Evolutionary conservation across 208 protist genomes (phyloP).

Genomic region (Leishmania amazonensis): DNA sequence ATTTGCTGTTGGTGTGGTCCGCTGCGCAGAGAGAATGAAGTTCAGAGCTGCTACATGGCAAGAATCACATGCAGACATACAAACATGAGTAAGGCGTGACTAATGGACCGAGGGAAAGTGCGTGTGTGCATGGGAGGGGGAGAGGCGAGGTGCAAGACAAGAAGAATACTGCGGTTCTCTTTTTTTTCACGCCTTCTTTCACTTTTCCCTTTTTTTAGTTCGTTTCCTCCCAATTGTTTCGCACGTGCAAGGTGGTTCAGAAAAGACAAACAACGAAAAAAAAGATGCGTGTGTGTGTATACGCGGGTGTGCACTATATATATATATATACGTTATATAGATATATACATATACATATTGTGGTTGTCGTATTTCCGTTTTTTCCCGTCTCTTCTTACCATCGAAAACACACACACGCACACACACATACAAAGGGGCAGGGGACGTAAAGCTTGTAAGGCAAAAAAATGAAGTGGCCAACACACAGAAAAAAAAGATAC

Average conservation of each 20-base stretch:
- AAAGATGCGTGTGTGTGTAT: too few species aligned
- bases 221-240: too few species aligned
- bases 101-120: background rate
- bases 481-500: constrained; percentile 2
- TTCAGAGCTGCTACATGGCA: background rate
- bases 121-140: background rate
- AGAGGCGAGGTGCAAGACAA: background rate
- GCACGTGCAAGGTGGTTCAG: too few species aligned
- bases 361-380: too few species aligned
- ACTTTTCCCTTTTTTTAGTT: too few species aligned
- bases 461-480: background rate
- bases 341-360: too few species aligned
- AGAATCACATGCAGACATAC: background rate
- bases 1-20: background rate
- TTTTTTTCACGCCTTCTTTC: too few species aligned
- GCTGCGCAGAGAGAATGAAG: background rate
- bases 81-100: background rate
- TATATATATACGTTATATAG: too few species aligned
- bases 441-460: background rate
- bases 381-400: too few species aligned
- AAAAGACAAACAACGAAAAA: too few species aligned
- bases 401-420: background rate
- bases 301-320: too few species aligned
- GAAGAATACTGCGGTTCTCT: too few species aligned
- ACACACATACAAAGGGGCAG: background rate